Percentiles rank a stretch among this genome's conserved stretches.
Evolutionary conservation across 805 yeast genomes (phyloP).

Genomic region (Metschnikowia hibisci): DNA sequence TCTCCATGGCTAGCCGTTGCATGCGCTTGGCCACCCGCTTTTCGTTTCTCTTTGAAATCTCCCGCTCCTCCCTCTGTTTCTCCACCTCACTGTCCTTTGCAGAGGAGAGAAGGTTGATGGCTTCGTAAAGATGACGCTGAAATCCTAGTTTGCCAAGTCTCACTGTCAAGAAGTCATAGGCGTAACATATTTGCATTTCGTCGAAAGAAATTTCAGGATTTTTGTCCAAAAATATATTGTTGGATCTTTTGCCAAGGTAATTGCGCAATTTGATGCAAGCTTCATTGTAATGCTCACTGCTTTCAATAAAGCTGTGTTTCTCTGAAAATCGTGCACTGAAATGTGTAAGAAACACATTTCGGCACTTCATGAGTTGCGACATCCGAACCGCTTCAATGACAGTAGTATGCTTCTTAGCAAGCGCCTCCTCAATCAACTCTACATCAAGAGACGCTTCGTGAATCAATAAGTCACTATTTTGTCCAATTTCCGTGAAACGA

Average conservation of each 20-base stretch:
- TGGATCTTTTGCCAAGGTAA: slow-evolving; percentile 25
- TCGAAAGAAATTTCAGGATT: slow-evolving; percentile 16
- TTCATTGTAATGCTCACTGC: slow-evolving; percentile 20
- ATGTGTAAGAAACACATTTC: slow-evolving; percentile 75
- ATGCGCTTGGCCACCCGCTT: slow-evolving; percentile 36
- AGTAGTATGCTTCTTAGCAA: slow-evolving; percentile 80
- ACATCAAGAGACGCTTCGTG: slow-evolving; percentile 95
- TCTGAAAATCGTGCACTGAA: slow-evolving; percentile 79
- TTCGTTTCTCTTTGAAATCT: slow-evolving; percentile 23
- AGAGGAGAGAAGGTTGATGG: slow-evolving; percentile 24
- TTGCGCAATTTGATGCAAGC: slow-evolving; percentile 23
- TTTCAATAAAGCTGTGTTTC: slow-evolving; percentile 28
- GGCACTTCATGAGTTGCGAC: slow-evolving; percentile 66
- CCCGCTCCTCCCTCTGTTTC: slow-evolving; percentile 21
- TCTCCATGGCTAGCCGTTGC: slow-evolving; percentile 23
- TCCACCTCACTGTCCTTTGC: slow-evolving; percentile 18
- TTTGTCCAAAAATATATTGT: slow-evolving; percentile 22
- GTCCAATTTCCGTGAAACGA: slow-evolving; percentile 63
- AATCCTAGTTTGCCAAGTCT: slow-evolving; percentile 25
- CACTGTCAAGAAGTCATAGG: slow-evolving; percentile 38
- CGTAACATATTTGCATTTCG: slow-evolving; percentile 37
- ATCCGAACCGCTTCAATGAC: slow-evolving; percentile 79
- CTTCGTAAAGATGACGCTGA: slow-evolving; percentile 24
- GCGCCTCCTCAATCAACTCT: slow-evolving; percentile 71
- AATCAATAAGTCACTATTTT: slow-evolving; percentile 64